Evolutionary conservation across 2,329 filamentous ascomycete species (phyloP).

Genomic region (Cryoendolithus antarcticus): DNA sequence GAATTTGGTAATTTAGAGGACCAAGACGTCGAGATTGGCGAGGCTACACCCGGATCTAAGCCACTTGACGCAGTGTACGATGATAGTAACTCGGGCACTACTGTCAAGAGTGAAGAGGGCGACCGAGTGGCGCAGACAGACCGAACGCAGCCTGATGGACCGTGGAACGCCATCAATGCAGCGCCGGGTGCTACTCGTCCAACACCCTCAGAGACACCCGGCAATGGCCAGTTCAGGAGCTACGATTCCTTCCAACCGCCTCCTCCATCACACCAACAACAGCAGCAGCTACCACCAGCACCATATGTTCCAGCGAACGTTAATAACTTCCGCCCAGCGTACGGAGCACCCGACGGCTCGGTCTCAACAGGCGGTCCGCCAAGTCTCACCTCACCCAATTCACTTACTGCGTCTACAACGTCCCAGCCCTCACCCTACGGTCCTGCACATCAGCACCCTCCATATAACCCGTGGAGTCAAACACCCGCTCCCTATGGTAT

Average conservation of each 20-base stretch:
- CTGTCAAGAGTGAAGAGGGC: constrained; percentile 23
- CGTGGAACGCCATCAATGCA: constrained; percentile 30
- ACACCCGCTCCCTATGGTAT: constrained; percentile 12
- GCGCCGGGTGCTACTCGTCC: constrained; percentile 15
- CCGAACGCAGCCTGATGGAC: constrained; percentile 17
- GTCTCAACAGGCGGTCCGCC: constrained; percentile 10
- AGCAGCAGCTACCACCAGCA: constrained; percentile 6
- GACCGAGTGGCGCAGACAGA: constrained; percentile 6
- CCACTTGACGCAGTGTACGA: constrained; percentile 17
- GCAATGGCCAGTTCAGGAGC: constrained; percentile 16
- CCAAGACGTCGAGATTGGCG: constrained; percentile 25
- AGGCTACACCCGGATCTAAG: constrained; percentile 7
- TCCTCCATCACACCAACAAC: constrained; percentile 8
- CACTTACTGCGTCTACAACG: constrained; percentile 13
- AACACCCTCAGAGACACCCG: constrained; percentile 12
- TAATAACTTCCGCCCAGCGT: constrained; percentile 17
- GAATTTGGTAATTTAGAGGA: constrained; percentile 26
- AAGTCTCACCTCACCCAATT: constrained; percentile 17
- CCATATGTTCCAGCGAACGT: constrained; percentile 10
- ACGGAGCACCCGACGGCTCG: constrained; percentile 9
- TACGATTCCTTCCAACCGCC: constrained; percentile 17
- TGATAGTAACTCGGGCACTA: constrained; percentile 16
- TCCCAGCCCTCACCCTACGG: constrained; percentile 14
- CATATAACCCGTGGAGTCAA: constrained; percentile 13
- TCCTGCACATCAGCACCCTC: constrained; percentile 10